These are phyloP conservation scores for Pezizomycotina sp. DNA, from an alignment of 2,329 filamentous ascomycete species.

Conservation along the genomic window DNA sequence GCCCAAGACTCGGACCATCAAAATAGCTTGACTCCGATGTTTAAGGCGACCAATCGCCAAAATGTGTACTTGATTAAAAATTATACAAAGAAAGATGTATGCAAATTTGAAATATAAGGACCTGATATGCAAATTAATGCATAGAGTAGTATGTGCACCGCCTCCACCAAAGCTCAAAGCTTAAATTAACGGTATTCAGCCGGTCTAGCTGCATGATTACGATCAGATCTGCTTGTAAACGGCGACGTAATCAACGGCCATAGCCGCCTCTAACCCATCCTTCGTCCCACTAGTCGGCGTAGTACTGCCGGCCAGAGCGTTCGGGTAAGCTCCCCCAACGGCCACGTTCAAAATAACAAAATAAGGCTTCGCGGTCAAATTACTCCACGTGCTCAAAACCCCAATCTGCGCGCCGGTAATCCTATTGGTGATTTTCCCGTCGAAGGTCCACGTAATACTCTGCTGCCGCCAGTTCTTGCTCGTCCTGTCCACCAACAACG, in stretches of 20 bases:
- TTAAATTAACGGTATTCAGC: too few species aligned
- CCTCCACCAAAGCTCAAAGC: too few species aligned
- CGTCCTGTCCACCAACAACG: constrained; percentile 28
- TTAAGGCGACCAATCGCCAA: too few species aligned
- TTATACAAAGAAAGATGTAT: too few species aligned
- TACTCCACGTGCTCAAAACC: constrained; percentile 26
- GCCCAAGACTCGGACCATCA: too few species aligned
- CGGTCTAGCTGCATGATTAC: too few species aligned
- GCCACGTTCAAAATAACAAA: constrained; percentile 32
- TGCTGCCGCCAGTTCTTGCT: constrained; percentile 26
- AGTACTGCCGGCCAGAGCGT: constrained; percentile 26
- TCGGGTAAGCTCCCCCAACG: constrained; percentile 30
- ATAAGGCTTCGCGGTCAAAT: constrained; percentile 26
- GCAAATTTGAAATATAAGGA: too few species aligned
- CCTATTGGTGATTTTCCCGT: constrained; percentile 26
- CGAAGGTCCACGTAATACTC: constrained; percentile 29
- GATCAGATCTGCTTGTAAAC: too few species aligned
- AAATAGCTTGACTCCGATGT: too few species aligned
- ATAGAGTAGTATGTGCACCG: too few species aligned
- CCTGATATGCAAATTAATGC: too few species aligned
- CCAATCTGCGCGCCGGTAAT: constrained; percentile 26
- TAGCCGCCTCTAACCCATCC: constrained; percentile 27
- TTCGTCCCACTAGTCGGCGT: constrained; percentile 29
- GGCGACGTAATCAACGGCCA: constrained; percentile 32
- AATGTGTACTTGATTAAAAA: too few species aligned